phyloP scores from a whole-genome alignment of 2,329 filamentous ascomycete genomes.

The Colletotrichum godetiae region DNA sequence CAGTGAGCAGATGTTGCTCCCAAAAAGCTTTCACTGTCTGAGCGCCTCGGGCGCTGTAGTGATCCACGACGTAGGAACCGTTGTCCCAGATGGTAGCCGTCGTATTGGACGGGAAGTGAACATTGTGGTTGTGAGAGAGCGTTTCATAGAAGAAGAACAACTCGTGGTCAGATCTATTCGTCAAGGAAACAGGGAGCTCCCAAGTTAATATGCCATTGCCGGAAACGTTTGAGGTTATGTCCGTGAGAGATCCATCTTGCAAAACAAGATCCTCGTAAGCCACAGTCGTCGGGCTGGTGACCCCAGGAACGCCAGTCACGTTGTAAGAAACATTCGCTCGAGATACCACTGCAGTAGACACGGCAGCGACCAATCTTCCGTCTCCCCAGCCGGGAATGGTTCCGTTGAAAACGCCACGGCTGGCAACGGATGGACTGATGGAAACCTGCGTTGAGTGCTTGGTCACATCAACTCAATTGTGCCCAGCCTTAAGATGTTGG shows the following conservation, averaged over 20 bases:
- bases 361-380: neutral
- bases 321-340: neutral
- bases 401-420: constrained; percentile 39
- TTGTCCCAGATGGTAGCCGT: constrained; percentile 31
- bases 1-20: constrained; percentile 49
- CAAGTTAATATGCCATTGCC: too few relatives aligned
- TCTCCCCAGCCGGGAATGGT: constrained; percentile 49
- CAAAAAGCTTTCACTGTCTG: constrained; percentile 48
- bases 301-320: neutral
- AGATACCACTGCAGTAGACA: neutral
- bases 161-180: neutral
- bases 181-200: too few relatives aligned
- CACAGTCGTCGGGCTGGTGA: neutral
- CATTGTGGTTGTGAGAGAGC: neutral
- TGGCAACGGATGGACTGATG: too few relatives aligned
- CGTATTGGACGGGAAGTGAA: neutral
- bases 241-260: too few relatives aligned
- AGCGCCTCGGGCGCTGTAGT: constrained; percentile 51
- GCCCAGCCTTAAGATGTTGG: too few relatives aligned
- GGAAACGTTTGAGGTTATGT: too few relatives aligned
- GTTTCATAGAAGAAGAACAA: constrained; percentile 16
- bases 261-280: neutral
- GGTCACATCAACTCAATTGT: too few relatives aligned
- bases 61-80: constrained; percentile 42
- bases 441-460: too few relatives aligned